Evolutionary conservation across 495 filamentous ascomycete genomes (phyloP), one percentile per base, ranked within the genome.

Genomic region (Letharia columbiana): DNA sequence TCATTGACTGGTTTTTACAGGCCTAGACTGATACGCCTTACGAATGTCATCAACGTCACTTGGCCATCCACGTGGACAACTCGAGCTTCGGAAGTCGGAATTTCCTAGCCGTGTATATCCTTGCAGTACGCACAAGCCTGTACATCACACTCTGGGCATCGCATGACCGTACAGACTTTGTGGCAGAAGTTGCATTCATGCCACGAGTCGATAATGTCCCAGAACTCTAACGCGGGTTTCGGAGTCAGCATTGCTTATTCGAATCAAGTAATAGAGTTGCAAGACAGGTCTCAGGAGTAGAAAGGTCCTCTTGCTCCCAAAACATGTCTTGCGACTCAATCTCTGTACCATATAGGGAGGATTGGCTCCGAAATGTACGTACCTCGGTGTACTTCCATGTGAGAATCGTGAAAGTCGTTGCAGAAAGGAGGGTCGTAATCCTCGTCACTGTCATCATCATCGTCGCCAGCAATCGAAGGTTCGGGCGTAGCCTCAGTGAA

Each of bases 81-180:
- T 18, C 11, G 28, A 33, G 28, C 17, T 57, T 33, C 6, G 23
- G 3, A 18, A 15, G 12, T 28, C 15, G 2, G 23, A 8, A 10
- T 17, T 3, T 1, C 23, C 52, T 42, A 56, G 28, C 42, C 9
- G 2, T 39, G 4, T 31, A 3, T 8, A 42, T 42, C 52, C 56
- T 65, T 65, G 31, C 63, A 65, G 12, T 15, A 56, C 6, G 52
- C 31, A 65, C 63, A 65, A 11, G 41, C 40, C 56, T 45, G 57
- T 39, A 18, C 41, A 45, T 40, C 11, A 33, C 63, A 65, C 10
- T 15, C 41, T 15, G 63, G 63, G 58, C 63, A 65, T 58, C 58
- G 54, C 56, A 65, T 23, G 9, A 39, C 63, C 9, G 56, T 37
- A 4, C 40, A 37, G 10, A 15, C 20, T 4, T 23, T 11, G 20